phyloP scores from a whole-genome alignment of 75 land plant species.

The Ceratopteris richardii region DNA sequence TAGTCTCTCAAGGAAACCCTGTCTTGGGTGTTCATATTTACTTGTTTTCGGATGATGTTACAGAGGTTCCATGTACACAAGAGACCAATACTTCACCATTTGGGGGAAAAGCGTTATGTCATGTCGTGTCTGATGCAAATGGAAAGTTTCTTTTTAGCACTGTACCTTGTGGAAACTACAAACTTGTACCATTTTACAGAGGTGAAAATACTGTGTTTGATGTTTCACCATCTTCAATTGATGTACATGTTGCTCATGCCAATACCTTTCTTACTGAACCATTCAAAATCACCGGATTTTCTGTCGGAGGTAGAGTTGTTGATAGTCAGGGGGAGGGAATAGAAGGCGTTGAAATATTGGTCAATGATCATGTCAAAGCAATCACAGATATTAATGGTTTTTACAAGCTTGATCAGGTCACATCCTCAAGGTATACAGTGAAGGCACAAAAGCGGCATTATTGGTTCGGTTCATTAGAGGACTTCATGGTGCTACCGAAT shows the following conservation, averaged over 20 bases:
- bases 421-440: constrained; percentile 65
- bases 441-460: constrained; percentile 75
- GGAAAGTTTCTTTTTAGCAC: constrained; percentile 65
- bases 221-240: constrained; percentile 76
- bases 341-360: constrained; percentile 53
- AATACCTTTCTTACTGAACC: constrained; percentile 54
- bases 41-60: constrained; percentile 74
- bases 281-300: constrained; percentile 98
- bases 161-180: constrained; percentile 77
- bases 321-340: constrained; percentile 67
- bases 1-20: constrained; percentile 89
- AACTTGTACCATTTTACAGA: constrained; percentile 75
- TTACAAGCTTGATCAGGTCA: constrained; percentile 98
- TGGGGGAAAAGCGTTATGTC: constrained; percentile 59
- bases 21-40: constrained; percentile 86
- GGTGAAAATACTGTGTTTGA: constrained; percentile 96
- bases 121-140: constrained; percentile 79
- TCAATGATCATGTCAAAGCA: constrained; percentile 72
- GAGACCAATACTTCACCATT: constrained; percentile 55
- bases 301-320: constrained; percentile 89
- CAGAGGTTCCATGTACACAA: constrained; percentile 59
- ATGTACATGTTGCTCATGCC: constrained; percentile 58
- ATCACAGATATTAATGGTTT: constrained; percentile 61
- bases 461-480: constrained; percentile 54
- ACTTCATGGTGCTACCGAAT: constrained; percentile 92